These are phyloP conservation scores for Entomortierella lignicola DNA, from an alignment of 192 early-diverging fungal genomes.

Conservation along the genomic window DNA sequence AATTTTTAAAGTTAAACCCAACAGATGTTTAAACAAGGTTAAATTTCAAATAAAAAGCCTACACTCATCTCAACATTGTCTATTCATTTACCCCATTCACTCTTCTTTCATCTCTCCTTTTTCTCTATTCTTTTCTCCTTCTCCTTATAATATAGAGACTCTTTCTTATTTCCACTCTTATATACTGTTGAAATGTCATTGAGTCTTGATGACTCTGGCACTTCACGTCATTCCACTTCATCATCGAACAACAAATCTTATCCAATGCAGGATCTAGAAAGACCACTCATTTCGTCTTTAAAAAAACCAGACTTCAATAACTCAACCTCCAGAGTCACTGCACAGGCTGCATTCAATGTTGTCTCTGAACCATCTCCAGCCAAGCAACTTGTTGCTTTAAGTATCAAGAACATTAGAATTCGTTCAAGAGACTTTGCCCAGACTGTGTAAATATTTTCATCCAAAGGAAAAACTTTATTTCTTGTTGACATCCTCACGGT, in stretches of 20 bases:
- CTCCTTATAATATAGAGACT: slow-evolving; percentile 4
- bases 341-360: slow-evolving; percentile 44
- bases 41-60: no score
- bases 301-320: not conserved
- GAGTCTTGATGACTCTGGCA: not conserved
- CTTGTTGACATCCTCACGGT: not conserved
- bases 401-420: slow-evolving; percentile 43
- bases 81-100: no score
- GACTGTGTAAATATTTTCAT: slow-evolving; percentile 20
- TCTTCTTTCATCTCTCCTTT: no score
- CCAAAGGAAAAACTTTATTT: no score
- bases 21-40: no score
- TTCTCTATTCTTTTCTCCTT: not conserved
- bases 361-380: slow-evolving; percentile 20
- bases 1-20: no score
- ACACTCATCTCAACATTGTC: no score
- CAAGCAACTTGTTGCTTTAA: slow-evolving; percentile 49
- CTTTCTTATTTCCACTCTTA: not conserved
- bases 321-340: slow-evolving; percentile 28
- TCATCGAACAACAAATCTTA: slow-evolving; percentile 21
- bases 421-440: slow-evolving; percentile 41
- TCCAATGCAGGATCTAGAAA: slow-evolving; percentile 17
- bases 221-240: slow-evolving; percentile 1
- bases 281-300: slow-evolving; percentile 24
- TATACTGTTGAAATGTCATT: slow-evolving; percentile 7